A percentile compares a stretch with the other conserved stretches of the same genome.
Conservation (phyloP, 768 basidiomycete species). For the Boletus rubescentipes region DNA sequence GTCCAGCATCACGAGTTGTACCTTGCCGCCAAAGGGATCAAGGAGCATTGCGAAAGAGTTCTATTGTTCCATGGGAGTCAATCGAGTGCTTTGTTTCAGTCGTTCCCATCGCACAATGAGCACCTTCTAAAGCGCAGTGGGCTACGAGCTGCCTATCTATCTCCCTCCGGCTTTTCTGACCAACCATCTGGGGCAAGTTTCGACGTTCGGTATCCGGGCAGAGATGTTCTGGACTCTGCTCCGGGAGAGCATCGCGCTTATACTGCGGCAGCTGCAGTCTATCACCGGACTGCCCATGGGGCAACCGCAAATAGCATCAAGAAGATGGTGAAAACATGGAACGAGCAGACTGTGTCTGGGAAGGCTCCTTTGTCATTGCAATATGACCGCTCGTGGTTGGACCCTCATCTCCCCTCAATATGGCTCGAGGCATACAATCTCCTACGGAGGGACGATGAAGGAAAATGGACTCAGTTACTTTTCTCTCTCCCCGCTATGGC, state of each 20-base stretch:
- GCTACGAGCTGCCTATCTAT: conserved; percentile 12
- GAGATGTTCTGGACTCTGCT: conserved; percentile 1
- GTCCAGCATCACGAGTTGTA: conserved; percentile 33
- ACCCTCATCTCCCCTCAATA: conserved; percentile 9
- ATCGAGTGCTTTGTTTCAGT: not conserved
- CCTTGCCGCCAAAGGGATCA: conserved; percentile 22
- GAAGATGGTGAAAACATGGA: conserved; percentile 11
- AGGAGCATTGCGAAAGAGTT: conserved; percentile 25
- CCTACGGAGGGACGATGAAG: conserved; percentile 13
- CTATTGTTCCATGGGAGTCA: conserved; percentile 11
- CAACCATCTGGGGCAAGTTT: not conserved
- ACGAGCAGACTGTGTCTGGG: not conserved
- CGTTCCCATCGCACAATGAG: conserved; percentile 6
- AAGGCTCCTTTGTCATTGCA: conserved; percentile 8
- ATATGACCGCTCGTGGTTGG: conserved; percentile 33
- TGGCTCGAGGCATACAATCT: conserved; percentile 33
- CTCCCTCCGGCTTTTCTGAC: conserved; percentile 10
- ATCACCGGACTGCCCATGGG: not conserved
- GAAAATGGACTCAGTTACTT: conserved; percentile 20
- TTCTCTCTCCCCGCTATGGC: conserved; percentile 36
- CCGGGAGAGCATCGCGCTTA: conserved; percentile 19
- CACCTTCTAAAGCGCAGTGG: conserved; percentile 22
- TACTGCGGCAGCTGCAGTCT: conserved; percentile 7
- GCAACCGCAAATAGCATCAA: not conserved
- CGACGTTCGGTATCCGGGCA: conserved; percentile 14